Base-by-base conservation (phyloP, 2,329 filamentous ascomycete genomes). In the Ophiostoma tasmaniense region DNA sequence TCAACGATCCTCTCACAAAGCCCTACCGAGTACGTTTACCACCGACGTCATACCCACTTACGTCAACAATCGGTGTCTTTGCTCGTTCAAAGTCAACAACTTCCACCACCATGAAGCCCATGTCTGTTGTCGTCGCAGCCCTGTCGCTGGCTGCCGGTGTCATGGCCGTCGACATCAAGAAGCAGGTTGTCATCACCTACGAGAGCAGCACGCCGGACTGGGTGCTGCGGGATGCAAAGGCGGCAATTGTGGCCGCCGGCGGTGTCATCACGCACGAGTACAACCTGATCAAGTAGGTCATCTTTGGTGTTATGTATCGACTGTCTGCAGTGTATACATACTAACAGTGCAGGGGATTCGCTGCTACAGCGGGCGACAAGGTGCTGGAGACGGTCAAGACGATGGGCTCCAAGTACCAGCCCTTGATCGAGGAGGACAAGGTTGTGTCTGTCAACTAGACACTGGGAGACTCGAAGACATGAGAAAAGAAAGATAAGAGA, bases 181-280 rank as follows among this genome's bases (percentile, higher is more conserved):
- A 92, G 78, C 86, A 87, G 45, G 87, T 96, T 72, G 88, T 97
- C 74, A 83, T 97, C 75, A 91, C 85, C 75, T 97, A 92, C 76
- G 87, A 90, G 30, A 81, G 88, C 67, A 83, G 86, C 65, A 90
- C 88, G 17, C 89, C 92, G 25, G 81, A 89, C 72, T 83, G 82
- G 45, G 81, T 96, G 45, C 78, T 97, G 39, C 80, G 87, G 28
- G 79, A 90, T 69, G 92, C 91, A 62, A 95, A 90, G 81, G 79
- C 89, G 59, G 85, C 86, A 2, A 88, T 97, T 74, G 79, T 82
- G 67, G 82, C 88, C 64, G 88, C 88, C 52, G 91, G 91, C 66
- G 92, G 91, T 52, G 79, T 85, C 66, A 92, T 97, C 74, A 95
- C 90, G 28, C 92, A 96, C 80, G 85, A 89, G 75, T 95, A 92